Percentiles rank a stretch among this genome's conserved stretches.
phyloP scores from a whole-genome alignment of 805 yeast species.

The Scheffersomyces stipitis region DNA sequence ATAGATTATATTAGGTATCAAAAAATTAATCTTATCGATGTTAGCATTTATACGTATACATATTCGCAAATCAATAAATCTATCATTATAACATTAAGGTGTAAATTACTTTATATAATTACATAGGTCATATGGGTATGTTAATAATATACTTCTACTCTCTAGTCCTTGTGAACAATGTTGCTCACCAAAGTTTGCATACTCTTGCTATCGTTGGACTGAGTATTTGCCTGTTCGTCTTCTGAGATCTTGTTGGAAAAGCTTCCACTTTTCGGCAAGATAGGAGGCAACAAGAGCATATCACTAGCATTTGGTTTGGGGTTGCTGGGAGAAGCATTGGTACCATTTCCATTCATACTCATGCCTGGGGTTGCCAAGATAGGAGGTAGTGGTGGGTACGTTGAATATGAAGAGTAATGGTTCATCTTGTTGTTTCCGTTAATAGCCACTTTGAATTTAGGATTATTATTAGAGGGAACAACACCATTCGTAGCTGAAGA shows the following conservation, averaged over 20 bases:
- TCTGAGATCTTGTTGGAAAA: neutral
- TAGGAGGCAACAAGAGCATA: slow-evolving; percentile 11
- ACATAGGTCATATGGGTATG: too few relatives aligned
- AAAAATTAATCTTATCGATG: too few relatives aligned
- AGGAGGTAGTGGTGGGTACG: slow-evolving; percentile 13
- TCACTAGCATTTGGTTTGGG: neutral
- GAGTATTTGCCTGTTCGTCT: neutral
- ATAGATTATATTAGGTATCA: too few relatives aligned
- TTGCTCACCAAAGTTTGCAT: neutral
- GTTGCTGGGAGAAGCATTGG: neutral
- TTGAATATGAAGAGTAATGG: slow-evolving; percentile 6
- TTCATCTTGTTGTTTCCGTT: neutral
- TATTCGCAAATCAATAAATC: too few relatives aligned
- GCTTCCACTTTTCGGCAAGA: slow-evolving; percentile 4
- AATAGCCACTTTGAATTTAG: neutral
- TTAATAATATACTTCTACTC: neutral
- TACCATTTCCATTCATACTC: neutral
- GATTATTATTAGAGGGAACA: slow-evolving; percentile 2
- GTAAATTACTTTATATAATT: too few relatives aligned
- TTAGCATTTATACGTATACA: too few relatives aligned
- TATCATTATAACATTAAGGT: too few relatives aligned
- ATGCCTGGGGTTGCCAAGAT: slow-evolving; percentile 4
- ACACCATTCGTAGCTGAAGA: slow-evolving; percentile 1
- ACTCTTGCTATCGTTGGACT: neutral
- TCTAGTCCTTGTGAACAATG: neutral